Percentiles rank a stretch among this genome's conserved stretches.
These are phyloP conservation scores for Globisporangium nagaii DNA, from an alignment of 352 stramenopile species.

Conservation along the genomic window DNA sequence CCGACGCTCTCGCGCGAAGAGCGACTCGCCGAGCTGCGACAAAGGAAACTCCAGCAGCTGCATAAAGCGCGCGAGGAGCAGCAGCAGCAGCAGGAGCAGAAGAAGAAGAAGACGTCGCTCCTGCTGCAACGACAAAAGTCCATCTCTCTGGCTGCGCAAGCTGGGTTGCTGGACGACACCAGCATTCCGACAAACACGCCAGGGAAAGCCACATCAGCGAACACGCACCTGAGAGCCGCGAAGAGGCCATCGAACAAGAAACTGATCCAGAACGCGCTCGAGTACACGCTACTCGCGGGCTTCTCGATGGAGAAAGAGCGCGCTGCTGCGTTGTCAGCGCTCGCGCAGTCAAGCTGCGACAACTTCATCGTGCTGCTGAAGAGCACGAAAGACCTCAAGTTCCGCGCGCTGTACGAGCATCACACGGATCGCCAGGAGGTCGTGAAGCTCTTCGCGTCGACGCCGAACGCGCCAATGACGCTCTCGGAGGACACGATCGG, in stretches of 20 bases:
- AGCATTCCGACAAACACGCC: neutral
- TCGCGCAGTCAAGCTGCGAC: slow-evolving; percentile 40
- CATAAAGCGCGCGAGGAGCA: slow-evolving; percentile 36
- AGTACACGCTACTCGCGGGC: slow-evolving; percentile 69
- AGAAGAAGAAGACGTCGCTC: slow-evolving; percentile 7
- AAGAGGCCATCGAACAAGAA: slow-evolving; percentile 60
- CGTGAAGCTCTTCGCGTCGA: slow-evolving; percentile 34
- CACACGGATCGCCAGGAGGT: slow-evolving; percentile 38
- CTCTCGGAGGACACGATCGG: slow-evolving; percentile 35
- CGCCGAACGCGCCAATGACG: slow-evolving; percentile 17
- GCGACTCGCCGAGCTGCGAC: slow-evolving; percentile 38
- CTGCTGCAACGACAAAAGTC: slow-evolving; percentile 4
- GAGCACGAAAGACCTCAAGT: slow-evolving; percentile 65
- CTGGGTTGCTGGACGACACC: neutral
- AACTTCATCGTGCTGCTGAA: slow-evolving; percentile 80
- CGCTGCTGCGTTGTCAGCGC: slow-evolving; percentile 26
- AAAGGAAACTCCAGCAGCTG: slow-evolving; percentile 62
- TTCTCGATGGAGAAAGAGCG: slow-evolving; percentile 58
- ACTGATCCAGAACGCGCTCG: slow-evolving; percentile 75
- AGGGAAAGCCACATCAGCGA: neutral
- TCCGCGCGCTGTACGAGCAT: slow-evolving; percentile 67
- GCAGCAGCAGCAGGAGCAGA: slow-evolving; percentile 24
- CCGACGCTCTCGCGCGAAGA: neutral
- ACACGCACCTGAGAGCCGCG: neutral
- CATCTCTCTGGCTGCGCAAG: neutral